Conservation (phyloP, 257 asterid species). For the Ballota nigra region DNA sequence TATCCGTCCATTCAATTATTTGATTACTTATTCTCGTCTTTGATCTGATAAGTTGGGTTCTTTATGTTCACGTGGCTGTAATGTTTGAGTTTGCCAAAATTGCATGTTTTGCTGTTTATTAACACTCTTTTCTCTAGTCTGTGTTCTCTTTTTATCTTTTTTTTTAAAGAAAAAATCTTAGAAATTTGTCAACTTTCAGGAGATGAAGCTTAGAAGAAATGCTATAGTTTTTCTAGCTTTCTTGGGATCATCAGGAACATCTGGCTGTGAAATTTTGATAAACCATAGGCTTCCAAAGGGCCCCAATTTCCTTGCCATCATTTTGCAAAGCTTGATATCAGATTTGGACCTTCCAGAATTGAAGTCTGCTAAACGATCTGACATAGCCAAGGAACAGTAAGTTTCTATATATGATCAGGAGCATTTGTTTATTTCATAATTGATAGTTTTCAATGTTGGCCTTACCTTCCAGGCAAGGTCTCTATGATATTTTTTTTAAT, state of each 20-base stretch:
- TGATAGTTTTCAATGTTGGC: background rate
- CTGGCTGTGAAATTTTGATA: constrained; percentile 66
- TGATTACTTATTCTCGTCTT: background rate
- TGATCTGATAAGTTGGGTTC: background rate
- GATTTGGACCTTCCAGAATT: constrained; percentile 64
- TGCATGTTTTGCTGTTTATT: background rate
- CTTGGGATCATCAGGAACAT: constrained; percentile 71
- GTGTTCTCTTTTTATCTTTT: background rate
- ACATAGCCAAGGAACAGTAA: constrained; percentile 65
- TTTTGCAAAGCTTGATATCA: constrained; percentile 58
- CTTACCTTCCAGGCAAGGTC: background rate
- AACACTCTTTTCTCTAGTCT: background rate
- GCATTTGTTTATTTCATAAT: background rate
- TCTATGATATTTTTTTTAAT: background rate
- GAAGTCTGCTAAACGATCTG: constrained; percentile 46
- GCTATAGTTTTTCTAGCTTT: constrained; percentile 74
- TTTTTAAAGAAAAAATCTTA: background rate
- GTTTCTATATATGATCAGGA: constrained; percentile 12
- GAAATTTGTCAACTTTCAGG: constrained; percentile 48
- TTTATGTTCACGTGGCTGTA: constrained; percentile 9
- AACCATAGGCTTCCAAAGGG: constrained; percentile 49
- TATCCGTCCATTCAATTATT: background rate
- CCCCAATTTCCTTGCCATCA: constrained; percentile 52
- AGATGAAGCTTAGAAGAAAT: constrained; percentile 80
- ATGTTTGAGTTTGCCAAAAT: background rate